Percentiles rank a stretch among this genome's conserved stretches.
Evolutionary conservation across 805 yeast species (phyloP).

Genomic region (Tetrapisispora nanseiensis): DNA sequence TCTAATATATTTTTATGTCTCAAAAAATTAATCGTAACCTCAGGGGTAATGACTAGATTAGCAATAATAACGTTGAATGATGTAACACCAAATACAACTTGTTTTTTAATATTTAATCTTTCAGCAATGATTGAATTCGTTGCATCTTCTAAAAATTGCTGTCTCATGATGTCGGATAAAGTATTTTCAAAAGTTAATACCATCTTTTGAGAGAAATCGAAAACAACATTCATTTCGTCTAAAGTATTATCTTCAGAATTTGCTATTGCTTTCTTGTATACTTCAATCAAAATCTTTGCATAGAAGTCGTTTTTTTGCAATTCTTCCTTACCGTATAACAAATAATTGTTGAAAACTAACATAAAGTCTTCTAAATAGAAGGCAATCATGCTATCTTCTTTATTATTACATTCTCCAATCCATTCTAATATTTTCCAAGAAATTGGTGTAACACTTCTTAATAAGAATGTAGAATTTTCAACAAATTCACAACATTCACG

Average conservation of each 20-base stretch:
- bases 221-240: slow-evolving; percentile 48
- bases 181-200: slow-evolving; percentile 46
- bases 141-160: slow-evolving; percentile 37
- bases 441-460: slow-evolving; percentile 50
- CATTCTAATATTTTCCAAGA: slow-evolving; percentile 70
- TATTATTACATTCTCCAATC: slow-evolving; percentile 27
- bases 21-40: slow-evolving; percentile 41
- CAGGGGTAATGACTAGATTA: slow-evolving; percentile 52
- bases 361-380: slow-evolving; percentile 66
- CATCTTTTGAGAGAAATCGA: slow-evolving; percentile 56
- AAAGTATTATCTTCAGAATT: slow-evolving; percentile 39
- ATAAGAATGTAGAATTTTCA: slow-evolving; percentile 53
- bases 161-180: slow-evolving; percentile 36
- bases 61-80: slow-evolving; percentile 50
- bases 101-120: slow-evolving; percentile 18
- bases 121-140: slow-evolving; percentile 28
- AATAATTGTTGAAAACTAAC: slow-evolving; percentile 64
- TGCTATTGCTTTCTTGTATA: slow-evolving; percentile 36
- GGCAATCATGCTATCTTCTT: slow-evolving; percentile 42
- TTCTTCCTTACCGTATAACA: slow-evolving; percentile 48
- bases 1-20: slow-evolving; percentile 32
- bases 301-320: slow-evolving; percentile 39
- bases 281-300: slow-evolving; percentile 39
- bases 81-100: slow-evolving; percentile 26
- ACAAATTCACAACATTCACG: slow-evolving; percentile 71